These are phyloP conservation scores for Carex arenaria DNA, from an alignment of 202 grass and related monocot genomes.

Conservation along the genomic window DNA sequence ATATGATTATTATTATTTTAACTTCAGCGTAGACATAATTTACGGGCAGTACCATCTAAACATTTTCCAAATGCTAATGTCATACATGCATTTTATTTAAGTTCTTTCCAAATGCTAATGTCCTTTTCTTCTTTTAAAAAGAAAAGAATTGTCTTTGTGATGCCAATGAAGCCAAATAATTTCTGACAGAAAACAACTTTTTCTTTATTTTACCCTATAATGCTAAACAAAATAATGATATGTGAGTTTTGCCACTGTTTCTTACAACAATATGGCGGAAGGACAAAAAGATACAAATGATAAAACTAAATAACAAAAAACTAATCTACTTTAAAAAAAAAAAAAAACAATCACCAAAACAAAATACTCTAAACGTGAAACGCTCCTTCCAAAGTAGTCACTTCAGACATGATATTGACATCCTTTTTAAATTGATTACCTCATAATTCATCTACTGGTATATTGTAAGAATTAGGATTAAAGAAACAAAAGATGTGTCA, in stretches of 20 bases:
- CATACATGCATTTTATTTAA: neutral
- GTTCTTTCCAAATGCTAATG: neutral
- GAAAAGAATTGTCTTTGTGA: too few species aligned
- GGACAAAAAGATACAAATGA: neutral
- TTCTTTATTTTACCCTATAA: neutral
- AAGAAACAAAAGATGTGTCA: neutral
- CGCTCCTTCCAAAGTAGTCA: neutral
- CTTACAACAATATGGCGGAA: neutral
- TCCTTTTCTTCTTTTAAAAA: neutral
- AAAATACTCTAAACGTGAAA: neutral
- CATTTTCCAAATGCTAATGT: neutral
- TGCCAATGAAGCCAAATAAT: neutral
- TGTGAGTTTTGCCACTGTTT: neutral
- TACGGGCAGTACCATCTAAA: neutral
- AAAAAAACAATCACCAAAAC: neutral
- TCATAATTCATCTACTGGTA: neutral
- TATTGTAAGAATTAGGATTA: neutral
- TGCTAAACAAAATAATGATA: neutral
- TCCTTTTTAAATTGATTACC: neutral
- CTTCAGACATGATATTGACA: neutral
- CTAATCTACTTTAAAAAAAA: neutral
- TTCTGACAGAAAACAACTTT: neutral
- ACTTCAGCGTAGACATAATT: neutral
- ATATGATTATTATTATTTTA: neutral
- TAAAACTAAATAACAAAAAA: neutral